Base-by-base conservation (phyloP, 1,139 yeast genomes). In the Arxiozyma heterogenica region DNA sequence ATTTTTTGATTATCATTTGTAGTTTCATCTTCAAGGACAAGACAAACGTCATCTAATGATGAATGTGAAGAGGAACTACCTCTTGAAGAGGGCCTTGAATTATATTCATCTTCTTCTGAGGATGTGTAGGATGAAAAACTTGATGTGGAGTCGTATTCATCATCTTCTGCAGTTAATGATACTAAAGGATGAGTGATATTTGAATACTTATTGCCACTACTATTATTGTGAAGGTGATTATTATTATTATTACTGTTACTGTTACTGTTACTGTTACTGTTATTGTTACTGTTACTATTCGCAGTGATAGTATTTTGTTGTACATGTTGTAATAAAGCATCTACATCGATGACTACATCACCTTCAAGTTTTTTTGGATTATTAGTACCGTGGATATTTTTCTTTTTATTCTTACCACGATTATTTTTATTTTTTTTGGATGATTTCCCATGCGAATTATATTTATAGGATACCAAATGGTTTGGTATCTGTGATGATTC, bases 1-100 rank as follows among this genome's bases (percentile, higher is more conserved):
- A 58, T 54, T 46, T 65, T 66, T 34, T 60, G 52, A 17, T 66
- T 67, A 15, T 64, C 65, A 41, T 69, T 71, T 27, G 66, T 70
- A 39, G 75, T 81, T 49, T 75, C 77, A 50, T 75, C 78, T 50
- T 80, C 86, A 38, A 85, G 67, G 0, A 94, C 94, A 66, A 86
- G 80, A 65, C 95, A 88, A 41, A 93, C 98, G 69, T 93, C 98
- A 65, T 86, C 91, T 55, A 91, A 72, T 0, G 96, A 86, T 7
- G 93, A 83, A 12, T 75, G 74, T 55, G 82, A 83, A 34, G 90
- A 81, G 18, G 86, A 77, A 58, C 91, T 78, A 4, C 39, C 39
- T 55, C 68, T 52, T 34, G 68, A 59, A 41, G 68, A 60, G 6
- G 70, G 68, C 51, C 67, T 61, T 12, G 71, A 66, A 53, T 66